Base-by-base conservation (phyloP, 108 stramenopile genomes). In the Nannochloropsis oceanica region DNA sequence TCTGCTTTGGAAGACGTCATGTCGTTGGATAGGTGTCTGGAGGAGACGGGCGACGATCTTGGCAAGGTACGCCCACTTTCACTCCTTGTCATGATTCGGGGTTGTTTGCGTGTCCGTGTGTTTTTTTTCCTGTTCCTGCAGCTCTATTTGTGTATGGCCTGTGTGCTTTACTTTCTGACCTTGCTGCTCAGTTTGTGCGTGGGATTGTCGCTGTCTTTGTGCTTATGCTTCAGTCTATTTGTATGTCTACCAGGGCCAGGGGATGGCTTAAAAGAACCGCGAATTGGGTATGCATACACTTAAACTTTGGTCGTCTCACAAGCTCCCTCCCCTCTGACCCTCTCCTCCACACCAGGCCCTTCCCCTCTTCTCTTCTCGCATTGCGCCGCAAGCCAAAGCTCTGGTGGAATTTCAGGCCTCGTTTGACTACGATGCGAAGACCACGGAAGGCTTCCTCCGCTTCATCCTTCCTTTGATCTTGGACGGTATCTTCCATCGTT, bases 1-100 rank as follows among this genome's bases (percentile, higher is more conserved):
- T 91, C 92, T n/a, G 96, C 96, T 10, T 90, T 97, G 80, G 95
- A 97, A 90, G 96, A 97, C 85, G 95, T 96, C 79, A 82, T 85
- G 20, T 43, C 24, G 25, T 85, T 91, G 43, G 44, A 85, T 81
- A 27, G 42, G 80, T 82, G 44, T 14, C 89, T 91, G 13, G 44
- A 88, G 18, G 82, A 87, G 27, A 87, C 88, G 8, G 86, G 86
- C 10, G 84, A 88, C 43, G 85, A 89, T 44, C 59, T 90, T 50
- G 24, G 43, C 79, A 22, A 85, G 24, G 84, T 26, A n/a, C 24
- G 1, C 34, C 34, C 34, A 34, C 2, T 5, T 34, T 34, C 1
- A 3, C 5, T 0, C 7, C 80, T 81, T 81, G 80, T 27, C 80
- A n/a, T 34, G 34, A 5, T 5, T 3, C 34, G 34, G 34, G 1